Evolutionary conservation across 2,329 filamentous ascomycete genomes (phyloP), one percentile per base, ranked within the genome.

Genomic region (Aspergillus nomiae): DNA sequence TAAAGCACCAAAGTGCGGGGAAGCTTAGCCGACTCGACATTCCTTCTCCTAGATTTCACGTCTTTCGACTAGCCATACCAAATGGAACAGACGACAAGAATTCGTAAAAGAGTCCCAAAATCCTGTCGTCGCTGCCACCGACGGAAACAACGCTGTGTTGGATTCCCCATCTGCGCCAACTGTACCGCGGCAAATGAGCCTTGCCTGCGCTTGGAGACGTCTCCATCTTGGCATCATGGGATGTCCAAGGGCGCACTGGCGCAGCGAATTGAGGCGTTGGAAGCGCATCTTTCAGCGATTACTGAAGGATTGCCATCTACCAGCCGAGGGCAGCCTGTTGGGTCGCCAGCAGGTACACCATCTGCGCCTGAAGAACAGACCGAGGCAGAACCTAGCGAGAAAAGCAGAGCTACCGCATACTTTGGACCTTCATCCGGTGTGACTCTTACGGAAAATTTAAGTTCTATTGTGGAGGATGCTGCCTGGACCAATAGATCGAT

Each of bases 211-310:
- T 63, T 65, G 10, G 68, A 71, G 19, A 64, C 53, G 6, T 57
- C 66, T 1, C 64, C 68, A 3, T 70, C 65, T 21, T 71, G 69
- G 70, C 70, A 71, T 26, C 69, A 71, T 61, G 68, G 63, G 19
- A 71, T 71, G 70, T 71, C 69, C 11, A 71, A 71, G 46, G 68
- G 65, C 1, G 66, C 69, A 2, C 36, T 71, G n/a, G 70, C 57
- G 5, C 66, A 65, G 38, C 61, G 67, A 19, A 71, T 71, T 11
- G 69, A 71, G 43, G 34, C 59, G 6, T 61, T 71, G 0, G 69
- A 71, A 58, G 61, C 61, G 1, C 66, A 68, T 41, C 54, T 71
- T 14, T 63, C 38, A 10, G 38, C 68, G 5, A 60, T 61, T 0
- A 56, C 63, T 45, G 45, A 55, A 21, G 45, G 36, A 0, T n/a